Base-by-base conservation (phyloP, 805 yeast genomes). In the Saturnispora kantuleensis region DNA sequence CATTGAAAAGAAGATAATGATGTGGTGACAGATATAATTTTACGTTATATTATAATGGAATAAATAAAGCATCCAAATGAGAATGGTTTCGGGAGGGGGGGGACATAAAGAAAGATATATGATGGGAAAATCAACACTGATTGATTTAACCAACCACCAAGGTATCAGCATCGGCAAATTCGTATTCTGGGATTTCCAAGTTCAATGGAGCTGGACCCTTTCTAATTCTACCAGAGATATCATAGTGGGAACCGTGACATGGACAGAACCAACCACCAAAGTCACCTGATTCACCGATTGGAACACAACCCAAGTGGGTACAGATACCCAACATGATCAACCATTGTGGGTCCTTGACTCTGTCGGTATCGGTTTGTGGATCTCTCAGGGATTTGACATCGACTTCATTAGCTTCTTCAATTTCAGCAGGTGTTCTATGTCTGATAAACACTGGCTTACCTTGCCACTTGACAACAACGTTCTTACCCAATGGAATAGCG, bases 201-300 rank as follows among this genome's bases (percentile, higher is more conserved):
- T 93, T 93, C 69, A 87, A 79, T 64, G 99, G 99, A 65, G 99
- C 99, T 59, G 99, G 99, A 59, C 99, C 99, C 75, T 80, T 90
- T 81, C 99, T 87, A 67, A 93, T 90, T 82, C 99, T 90, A 69
- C 99, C 99, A 53, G 97, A 89, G 73, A 94, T 94, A 73, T 93
- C 98, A 72, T 93, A 93, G 71, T 94, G 98, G 65, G 97, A 90
- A 79, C 98, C 99, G 77, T 94, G 99, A 76, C 98, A 93, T 55
- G 99, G 98, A 72, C 98, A 93, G 90, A 93, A 93, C 99, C 99
- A 93, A 67, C 99, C 99, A 67, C 97, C 97, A 60, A 78, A 93
- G 70, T 93, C 99, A 73, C 99, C 99, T 56, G 97, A 82, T 74
- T 93, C 97, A 67, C 99, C 99, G 63, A 93, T 93, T 57, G 99